Conservation (phyloP, 805 yeast species). For the Kodamaea nitidulidarum region DNA sequence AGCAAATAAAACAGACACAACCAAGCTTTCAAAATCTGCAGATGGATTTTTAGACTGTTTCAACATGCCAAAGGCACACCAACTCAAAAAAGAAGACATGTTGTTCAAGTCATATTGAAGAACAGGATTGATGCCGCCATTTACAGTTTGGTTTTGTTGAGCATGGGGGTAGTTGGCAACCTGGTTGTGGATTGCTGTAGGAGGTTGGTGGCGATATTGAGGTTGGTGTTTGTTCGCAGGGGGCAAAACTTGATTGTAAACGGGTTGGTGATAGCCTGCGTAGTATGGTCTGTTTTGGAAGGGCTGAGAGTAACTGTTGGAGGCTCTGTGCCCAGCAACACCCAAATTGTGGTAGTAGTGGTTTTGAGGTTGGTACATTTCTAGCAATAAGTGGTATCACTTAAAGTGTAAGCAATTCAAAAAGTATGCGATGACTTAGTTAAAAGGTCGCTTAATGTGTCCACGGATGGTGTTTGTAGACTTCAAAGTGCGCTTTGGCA, state of each 20-base stretch:
- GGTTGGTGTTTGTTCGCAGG: neutral
- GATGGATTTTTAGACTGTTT: constrained; percentile 46
- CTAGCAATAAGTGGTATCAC: neutral
- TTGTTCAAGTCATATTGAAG: constrained; percentile 73
- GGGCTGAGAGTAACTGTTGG: constrained; percentile 21
- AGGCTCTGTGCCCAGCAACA: constrained; percentile 37
- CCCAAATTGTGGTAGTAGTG: constrained; percentile 25
- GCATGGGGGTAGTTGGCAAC: constrained; percentile 3
- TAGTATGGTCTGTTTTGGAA: neutral
- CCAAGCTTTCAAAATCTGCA: constrained; percentile 51
- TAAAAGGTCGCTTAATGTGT: constrained; percentile 8
- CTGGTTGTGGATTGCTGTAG: constrained; percentile 9
- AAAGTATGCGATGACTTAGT: constrained; percentile 10
- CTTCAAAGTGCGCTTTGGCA: constrained; percentile 1
- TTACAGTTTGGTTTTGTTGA: constrained; percentile 12
- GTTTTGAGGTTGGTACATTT: constrained; percentile 17
- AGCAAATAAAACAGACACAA: constrained; percentile 71
- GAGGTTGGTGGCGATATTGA: constrained; percentile 8
- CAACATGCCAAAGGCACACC: constrained; percentile 67
- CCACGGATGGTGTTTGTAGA: neutral
- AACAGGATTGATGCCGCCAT: constrained; percentile 75
- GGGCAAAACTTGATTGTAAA: constrained; percentile 1
- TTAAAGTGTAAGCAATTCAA: constrained; percentile 1
- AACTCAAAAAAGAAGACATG: constrained; percentile 78
- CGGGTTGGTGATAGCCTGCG: constrained; percentile 14